Evolutionary conservation across 2,329 filamentous ascomycete genomes (phyloP).

Genomic region (Aspergillus hiratsukae): DNA sequence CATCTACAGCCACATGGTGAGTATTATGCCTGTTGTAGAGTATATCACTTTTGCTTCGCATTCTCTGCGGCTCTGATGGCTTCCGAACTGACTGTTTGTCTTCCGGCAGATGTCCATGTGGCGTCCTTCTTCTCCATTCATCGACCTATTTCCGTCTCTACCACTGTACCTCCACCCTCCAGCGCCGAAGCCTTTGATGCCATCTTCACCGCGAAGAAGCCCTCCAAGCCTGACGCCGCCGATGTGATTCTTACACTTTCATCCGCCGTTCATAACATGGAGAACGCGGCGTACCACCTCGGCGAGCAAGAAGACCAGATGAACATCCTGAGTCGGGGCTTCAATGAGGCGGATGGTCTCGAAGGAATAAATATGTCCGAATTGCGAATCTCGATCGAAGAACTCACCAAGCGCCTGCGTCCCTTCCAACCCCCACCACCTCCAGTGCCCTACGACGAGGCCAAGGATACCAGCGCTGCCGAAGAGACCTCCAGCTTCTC

Average conservation of each 20-base stretch:
- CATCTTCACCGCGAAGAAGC: conserved; percentile 67
- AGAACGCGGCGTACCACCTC: conserved; percentile 32
- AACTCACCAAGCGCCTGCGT: conserved; percentile 65
- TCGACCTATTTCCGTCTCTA: conserved; percentile 84
- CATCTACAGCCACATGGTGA: conserved; percentile 46
- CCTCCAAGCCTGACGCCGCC: conserved; percentile 42
- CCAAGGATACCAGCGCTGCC: conserved; percentile 32
- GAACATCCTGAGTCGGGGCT: conserved; percentile 18
- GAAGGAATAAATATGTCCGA: conserved; percentile 52
- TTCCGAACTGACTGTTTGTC: conserved; percentile 3
- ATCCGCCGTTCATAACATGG: conserved; percentile 43
- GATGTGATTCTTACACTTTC: conserved; percentile 64
- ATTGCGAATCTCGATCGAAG: conserved; percentile 62
- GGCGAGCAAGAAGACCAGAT: conserved; percentile 33
- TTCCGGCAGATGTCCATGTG: conserved; percentile 69
- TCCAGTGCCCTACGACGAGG: conserved; percentile 57
- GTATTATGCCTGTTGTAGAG: conserved; percentile 7
- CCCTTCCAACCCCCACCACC: conserved; percentile 84
- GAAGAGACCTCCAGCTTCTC: conserved; percentile 42
- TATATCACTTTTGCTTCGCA: neutral
- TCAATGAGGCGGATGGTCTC: conserved; percentile 29
- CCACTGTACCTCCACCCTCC: conserved; percentile 69
- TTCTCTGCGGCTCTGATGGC: neutral
- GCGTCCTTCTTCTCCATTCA: conserved; percentile 96
- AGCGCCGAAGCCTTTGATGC: conserved; percentile 72